Base-by-base conservation (phyloP, 2,329 filamentous ascomycete species). In the Pseudogymnoascus sp. region DNA sequence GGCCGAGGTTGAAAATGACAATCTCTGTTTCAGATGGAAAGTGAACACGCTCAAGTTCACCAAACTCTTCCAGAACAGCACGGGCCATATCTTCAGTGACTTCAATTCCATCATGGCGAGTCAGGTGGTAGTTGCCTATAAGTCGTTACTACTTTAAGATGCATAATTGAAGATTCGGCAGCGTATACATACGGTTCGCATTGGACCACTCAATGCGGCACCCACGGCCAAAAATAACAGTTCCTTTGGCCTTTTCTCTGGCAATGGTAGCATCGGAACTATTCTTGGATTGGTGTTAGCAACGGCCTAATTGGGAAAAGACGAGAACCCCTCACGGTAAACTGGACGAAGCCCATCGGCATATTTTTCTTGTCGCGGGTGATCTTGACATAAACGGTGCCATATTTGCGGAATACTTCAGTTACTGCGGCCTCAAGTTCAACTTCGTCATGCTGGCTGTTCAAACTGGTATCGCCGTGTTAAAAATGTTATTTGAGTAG, bases 341-440 rank as follows among this genome's bases (percentile, higher is more conserved):
- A 88, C 67, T 87, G 85, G 21, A 79, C 80, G 66, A 87, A 87
- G 0, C 84, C 84, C 68, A 84, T 85, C 0, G 85, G 85, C 81
- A 87, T 85, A 39, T 81, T 76, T 60, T 81, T 77, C 9, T 63
- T 64, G 66, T 87, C 84, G 15, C 84, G 81, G 37, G 83, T 81
- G 63, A 88, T 84, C 74, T 87, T 87, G 64, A 86, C 80, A 64
- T 78, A 87, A 24, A 84, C 81, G 0, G 74, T 76, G 5, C 85
- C 85, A 66, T 76, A 86, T 13, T 74, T 69, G 15, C 75, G 73
- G 69, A 88, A 87, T 15, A 75, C 71, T 5, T 76, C 72, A 3
- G 78, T 81, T 3, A 87, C 77, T 39, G 78, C 80, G 5, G 74
- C 72, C 62, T 83, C 76, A 11, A 87, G 76, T n/a, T 73, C 74